These are phyloP conservation scores for Phytomonas francai DNA, from an alignment of 208 protist genomes.

Conservation along the genomic window DNA sequence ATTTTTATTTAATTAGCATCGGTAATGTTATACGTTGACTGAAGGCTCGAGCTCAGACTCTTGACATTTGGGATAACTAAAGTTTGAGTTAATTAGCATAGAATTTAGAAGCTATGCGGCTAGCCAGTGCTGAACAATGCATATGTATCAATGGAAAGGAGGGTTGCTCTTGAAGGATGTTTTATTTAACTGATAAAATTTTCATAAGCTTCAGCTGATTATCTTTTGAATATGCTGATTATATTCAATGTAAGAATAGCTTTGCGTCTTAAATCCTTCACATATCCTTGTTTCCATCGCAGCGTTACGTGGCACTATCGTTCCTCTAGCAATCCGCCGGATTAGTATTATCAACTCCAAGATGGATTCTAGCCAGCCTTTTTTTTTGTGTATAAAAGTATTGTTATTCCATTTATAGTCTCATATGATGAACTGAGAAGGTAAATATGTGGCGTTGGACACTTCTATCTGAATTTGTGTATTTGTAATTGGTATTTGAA, in stretches of 20 bases:
- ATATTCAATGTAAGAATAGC: neutral
- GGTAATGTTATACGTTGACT: neutral
- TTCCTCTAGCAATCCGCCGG: neutral
- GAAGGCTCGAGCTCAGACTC: neutral
- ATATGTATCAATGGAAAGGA: no score
- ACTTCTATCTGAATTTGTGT: neutral
- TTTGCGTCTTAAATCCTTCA: neutral
- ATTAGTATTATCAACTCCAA: conserved; percentile 4
- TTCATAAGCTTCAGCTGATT: neutral
- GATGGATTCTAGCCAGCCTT: neutral
- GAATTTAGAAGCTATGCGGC: neutral
- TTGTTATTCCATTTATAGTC: neutral
- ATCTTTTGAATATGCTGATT: conserved; percentile 1
- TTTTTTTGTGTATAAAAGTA: neutral
- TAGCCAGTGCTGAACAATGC: neutral
- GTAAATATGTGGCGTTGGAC: neutral
- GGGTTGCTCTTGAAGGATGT: neutral
- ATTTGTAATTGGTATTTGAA: conserved; percentile 5
- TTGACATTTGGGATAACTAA: neutral
- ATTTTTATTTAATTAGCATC: neutral
- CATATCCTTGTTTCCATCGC: conserved; percentile 1
- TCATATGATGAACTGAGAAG: neutral
- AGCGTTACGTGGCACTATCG: neutral
- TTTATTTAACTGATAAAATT: neutral
- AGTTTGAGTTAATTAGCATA: neutral